These are phyloP conservation scores for Clonostachys sp. DNA, from an alignment of 2,329 filamentous ascomycete genomes.

Conservation along the genomic window DNA sequence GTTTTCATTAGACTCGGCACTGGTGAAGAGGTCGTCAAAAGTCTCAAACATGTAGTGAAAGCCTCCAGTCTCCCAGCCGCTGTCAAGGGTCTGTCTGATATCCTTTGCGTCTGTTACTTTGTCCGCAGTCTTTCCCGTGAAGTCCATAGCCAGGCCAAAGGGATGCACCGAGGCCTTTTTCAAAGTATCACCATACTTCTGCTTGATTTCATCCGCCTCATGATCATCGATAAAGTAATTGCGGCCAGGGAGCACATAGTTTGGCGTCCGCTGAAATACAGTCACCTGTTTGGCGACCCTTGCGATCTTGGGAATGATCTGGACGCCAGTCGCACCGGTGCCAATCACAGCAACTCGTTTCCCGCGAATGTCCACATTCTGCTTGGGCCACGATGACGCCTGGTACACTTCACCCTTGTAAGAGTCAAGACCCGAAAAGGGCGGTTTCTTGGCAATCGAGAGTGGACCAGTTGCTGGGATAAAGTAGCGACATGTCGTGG, in stretches of 20 bases:
- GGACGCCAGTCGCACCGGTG: slow-evolving; percentile 60
- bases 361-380: slow-evolving; percentile 35
- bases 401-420: not conserved
- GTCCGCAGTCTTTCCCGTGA: no score
- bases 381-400: not conserved
- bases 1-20: slow-evolving; percentile 33
- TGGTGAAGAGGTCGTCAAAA: slow-evolving; percentile 38
- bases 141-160: no score
- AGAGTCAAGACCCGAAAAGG: slow-evolving; percentile 16
- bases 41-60: slow-evolving; percentile 38
- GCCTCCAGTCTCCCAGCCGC: slow-evolving; percentile 34
- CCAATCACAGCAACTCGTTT: slow-evolving; percentile 61
- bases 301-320: slow-evolving; percentile 36
- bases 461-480: slow-evolving; percentile 33
- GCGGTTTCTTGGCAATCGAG: slow-evolving; percentile 28
- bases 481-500: slow-evolving; percentile 25
- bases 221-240: no score
- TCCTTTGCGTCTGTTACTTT: no score
- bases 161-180: no score
- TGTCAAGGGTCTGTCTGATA: slow-evolving; percentile 3
- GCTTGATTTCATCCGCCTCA: slow-evolving; percentile 32
- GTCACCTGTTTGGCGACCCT: not conserved
- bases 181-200: slow-evolving; percentile 12
- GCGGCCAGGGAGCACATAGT: slow-evolving; percentile 42
- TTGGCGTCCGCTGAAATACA: slow-evolving; percentile 27